These are phyloP conservation scores for Barnettozyma sucrosica DNA, from an alignment of 805 yeast species.

Conservation along the genomic window DNA sequence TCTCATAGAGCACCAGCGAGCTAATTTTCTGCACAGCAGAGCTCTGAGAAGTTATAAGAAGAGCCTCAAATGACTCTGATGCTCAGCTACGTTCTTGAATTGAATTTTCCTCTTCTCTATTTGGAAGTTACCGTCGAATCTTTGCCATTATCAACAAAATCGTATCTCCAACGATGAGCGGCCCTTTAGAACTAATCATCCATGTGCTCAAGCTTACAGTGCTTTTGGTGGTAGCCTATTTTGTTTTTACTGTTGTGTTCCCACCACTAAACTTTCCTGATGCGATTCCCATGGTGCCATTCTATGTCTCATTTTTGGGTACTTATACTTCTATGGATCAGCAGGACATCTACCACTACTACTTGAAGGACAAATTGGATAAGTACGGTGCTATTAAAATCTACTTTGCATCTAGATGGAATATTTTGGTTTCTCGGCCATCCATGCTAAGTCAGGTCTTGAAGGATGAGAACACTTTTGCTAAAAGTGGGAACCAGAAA, in stretches of 20 bases:
- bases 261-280: constrained; percentile 49
- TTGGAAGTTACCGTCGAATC: neutral
- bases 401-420: constrained; percentile 59
- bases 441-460: constrained; percentile 40
- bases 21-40: too few relatives aligned
- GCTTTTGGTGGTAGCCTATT: constrained; percentile 1
- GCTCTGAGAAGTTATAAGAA: neutral
- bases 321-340: constrained; percentile 42
- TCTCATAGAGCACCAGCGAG: too few relatives aligned
- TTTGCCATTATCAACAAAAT: neutral
- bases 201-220: constrained; percentile 1
- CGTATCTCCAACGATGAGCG: neutral
- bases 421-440: constrained; percentile 46
- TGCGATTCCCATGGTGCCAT: constrained; percentile 56
- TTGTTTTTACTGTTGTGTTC: constrained; percentile 16
- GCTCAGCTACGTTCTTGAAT: neutral
- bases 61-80: neutral
- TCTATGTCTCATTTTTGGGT: constrained; percentile 48
- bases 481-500: constrained; percentile 55
- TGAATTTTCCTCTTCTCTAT: neutral
- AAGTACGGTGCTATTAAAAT: constrained; percentile 53
- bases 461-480: constrained; percentile 43
- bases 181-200: neutral
- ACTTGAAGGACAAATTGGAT: constrained; percentile 40
- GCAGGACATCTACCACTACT: constrained; percentile 37